A percentile compares a stretch with the other conserved stretches of the same genome.
Evolutionary conservation across 805 yeast species (phyloP).

Genomic region (Naumovozyma castellii): DNA sequence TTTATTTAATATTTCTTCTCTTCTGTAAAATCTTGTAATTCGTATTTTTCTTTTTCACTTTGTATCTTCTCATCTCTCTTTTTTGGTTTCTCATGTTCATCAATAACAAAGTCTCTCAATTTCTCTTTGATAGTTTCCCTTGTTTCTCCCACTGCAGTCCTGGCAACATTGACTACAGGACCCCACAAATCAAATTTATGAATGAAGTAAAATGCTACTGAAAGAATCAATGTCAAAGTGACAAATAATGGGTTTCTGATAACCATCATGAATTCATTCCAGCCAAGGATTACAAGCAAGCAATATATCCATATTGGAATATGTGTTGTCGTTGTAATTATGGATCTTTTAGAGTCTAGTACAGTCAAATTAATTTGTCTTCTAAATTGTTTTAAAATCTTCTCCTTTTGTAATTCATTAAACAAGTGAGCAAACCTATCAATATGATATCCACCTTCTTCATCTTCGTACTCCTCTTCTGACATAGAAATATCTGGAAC

Average conservation of each 20-base stretch:
- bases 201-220: constrained; percentile 56
- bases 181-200: constrained; percentile 65
- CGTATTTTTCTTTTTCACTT: not conserved
- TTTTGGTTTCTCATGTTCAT: constrained; percentile 31
- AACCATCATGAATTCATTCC: constrained; percentile 91
- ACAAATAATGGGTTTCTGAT: constrained; percentile 79
- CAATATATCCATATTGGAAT: constrained; percentile 79
- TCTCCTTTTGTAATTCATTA: constrained; percentile 46
- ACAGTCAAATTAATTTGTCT: constrained; percentile 70
- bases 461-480: constrained; percentile 26
- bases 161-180: constrained; percentile 56
- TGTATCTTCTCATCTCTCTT: not conserved
- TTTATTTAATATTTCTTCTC: not conserved
- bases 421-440: constrained; percentile 50
- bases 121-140: constrained; percentile 46
- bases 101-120: constrained; percentile 48
- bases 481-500: constrained; percentile 46
- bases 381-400: constrained; percentile 50
- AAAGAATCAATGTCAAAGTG: constrained; percentile 45
- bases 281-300: constrained; percentile 68
- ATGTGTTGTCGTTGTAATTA: constrained; percentile 63
- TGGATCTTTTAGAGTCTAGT: constrained; percentile 82
- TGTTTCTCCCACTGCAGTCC: constrained; percentile 49
- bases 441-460: constrained; percentile 34
- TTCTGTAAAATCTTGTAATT: not conserved